Evolutionary conservation across 805 yeast species (phyloP).

Genomic region (Hanseniaspora occidentalis): DNA sequence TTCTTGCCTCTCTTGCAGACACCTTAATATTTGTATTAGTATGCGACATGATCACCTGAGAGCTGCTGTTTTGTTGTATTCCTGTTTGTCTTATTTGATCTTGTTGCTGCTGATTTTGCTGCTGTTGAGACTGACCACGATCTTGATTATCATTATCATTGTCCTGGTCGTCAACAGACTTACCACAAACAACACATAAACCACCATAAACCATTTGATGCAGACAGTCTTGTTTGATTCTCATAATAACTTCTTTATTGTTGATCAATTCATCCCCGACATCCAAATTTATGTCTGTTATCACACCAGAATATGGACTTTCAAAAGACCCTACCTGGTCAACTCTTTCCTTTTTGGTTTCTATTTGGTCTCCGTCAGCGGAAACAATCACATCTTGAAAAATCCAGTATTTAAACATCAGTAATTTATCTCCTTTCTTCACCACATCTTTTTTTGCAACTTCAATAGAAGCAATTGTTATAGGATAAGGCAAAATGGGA

Average conservation of each 20-base stretch:
- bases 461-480: slow-evolving; percentile 26
- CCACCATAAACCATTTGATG: slow-evolving; percentile 94
- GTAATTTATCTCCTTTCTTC: slow-evolving; percentile 27
- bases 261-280: slow-evolving; percentile 47
- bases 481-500: slow-evolving; percentile 27
- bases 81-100: neutral
- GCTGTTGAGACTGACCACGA: no score
- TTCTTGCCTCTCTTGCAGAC: slow-evolving; percentile 74
- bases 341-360: slow-evolving; percentile 28
- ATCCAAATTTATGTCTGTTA: slow-evolving; percentile 37
- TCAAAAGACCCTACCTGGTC: slow-evolving; percentile 71
- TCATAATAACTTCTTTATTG: slow-evolving; percentile 36
- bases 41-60: slow-evolving; percentile 67
- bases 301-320: slow-evolving; percentile 65
- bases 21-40: slow-evolving; percentile 76
- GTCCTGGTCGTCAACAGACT: slow-evolving; percentile 52
- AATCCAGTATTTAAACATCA: slow-evolving; percentile 36
- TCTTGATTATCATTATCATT: slow-evolving; percentile 56
- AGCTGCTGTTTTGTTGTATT: slow-evolving; percentile 9
- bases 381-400: slow-evolving; percentile 25
- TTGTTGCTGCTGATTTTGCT: neutral
- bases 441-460: slow-evolving; percentile 20
- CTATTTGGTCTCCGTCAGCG: slow-evolving; percentile 14
- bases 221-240: slow-evolving; percentile 69
- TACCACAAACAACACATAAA: slow-evolving; percentile 86